Conservation (phyloP, 2,329 filamentous ascomycete species). For the Claviceps sp. region DNA sequence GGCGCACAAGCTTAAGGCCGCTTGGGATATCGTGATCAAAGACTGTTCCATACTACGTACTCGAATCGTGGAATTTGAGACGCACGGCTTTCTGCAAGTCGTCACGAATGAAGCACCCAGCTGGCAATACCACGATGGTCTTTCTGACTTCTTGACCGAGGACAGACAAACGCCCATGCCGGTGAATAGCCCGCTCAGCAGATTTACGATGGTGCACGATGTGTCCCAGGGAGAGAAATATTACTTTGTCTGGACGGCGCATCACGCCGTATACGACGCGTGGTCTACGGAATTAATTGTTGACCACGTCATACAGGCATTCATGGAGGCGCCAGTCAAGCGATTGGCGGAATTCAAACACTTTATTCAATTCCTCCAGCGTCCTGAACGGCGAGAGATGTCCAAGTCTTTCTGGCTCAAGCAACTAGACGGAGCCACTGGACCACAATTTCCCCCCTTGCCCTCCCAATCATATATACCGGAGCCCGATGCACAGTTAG, state of each 20-base stretch:
- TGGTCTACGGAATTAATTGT: slow-evolving; percentile 31
- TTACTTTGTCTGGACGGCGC: slow-evolving; percentile 10
- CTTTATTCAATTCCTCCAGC: slow-evolving; percentile 29
- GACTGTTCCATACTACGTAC: slow-evolving; percentile 8
- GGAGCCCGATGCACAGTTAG: slow-evolving; percentile 2
- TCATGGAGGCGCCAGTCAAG: slow-evolving; percentile 2
- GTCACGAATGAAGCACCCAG: background rate
- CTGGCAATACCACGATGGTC: background rate
- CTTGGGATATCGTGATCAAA: slow-evolving; percentile 9
- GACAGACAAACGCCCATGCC: slow-evolving; percentile 6
- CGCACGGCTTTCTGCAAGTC: slow-evolving; percentile 9
- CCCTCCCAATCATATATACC: slow-evolving; percentile 3
- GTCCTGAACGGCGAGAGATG: slow-evolving; percentile 10
- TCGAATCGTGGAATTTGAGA: slow-evolving; percentile 7
- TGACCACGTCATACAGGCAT: slow-evolving; percentile 6
- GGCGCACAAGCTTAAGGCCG: slow-evolving; percentile 2
- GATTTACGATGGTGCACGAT: slow-evolving; percentile 5
- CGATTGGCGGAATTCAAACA: slow-evolving; percentile 16
- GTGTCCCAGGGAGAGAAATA: background rate
- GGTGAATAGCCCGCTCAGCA: slow-evolving; percentile 8
- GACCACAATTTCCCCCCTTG: slow-evolving; percentile 6
- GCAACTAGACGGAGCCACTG: slow-evolving; percentile 17
- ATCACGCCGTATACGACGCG: slow-evolving; percentile 37
- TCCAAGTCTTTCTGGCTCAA: slow-evolving; percentile 27
- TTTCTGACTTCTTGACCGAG: background rate